Evolutionary conservation across 2,329 filamentous ascomycete genomes (phyloP), one percentile per base, ranked within the genome.

Genomic region (Colletotrichum kahawae): DNA sequence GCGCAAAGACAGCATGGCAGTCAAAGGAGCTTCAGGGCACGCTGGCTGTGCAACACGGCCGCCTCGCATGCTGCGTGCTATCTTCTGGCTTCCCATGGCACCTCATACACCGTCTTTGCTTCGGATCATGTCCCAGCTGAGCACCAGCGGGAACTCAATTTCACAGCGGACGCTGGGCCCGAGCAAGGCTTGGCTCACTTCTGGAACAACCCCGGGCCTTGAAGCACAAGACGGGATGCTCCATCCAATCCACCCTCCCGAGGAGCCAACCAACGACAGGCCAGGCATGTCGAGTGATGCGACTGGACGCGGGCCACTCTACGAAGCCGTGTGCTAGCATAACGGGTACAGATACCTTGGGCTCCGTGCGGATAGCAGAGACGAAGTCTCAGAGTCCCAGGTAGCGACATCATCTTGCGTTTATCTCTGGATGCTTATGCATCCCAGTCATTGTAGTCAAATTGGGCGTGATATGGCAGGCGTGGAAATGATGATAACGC

Each of bases 61-160:
- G 18, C 18, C 36, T 29, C 36, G 27, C 38, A 24, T 33, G 14
- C 36, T 65, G 21, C 3, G n/a, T 48, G 43, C 43, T 51, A 51
- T 51, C 9, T 34, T 38, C 21, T 63, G 60, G 60, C 67, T 70
- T 13, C 29, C n/a, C 36, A 51, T 57, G 51, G 65, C 48, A 65
- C 34, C 29, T 48, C 63, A 43, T 43, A 75, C 63, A 75, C 57
- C 69, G 69, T 75, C 73, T 73, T 62, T 68, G 69, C 70, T 72
- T 73, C 73, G 64, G 69, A 68, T 68, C 69, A 73, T 73, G 69
- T 68, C 69, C 73, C 59, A 73, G 69, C 73, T 75, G 69, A 67
- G 64, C 69, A 33, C 29, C 73, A 72, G 69, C 51, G 36, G 70
- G 64, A 75, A 75, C 73, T 68, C 73, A 75, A 75, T 73, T 75